phyloP scores from a whole-genome alignment of 73 alveolate genomes.

The Paraurostyla sp. region DNA sequence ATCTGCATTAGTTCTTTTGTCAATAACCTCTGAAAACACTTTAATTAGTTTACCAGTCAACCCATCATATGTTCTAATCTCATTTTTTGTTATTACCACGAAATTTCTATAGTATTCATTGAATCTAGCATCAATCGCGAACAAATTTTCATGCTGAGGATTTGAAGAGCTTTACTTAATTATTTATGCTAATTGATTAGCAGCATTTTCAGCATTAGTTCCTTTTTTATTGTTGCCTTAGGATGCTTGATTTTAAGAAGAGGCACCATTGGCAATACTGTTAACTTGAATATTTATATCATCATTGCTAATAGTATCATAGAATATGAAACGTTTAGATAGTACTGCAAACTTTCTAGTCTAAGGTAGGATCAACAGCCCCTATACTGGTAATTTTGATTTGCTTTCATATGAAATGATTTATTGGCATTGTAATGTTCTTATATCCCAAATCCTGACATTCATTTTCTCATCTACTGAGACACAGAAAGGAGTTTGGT shows the following conservation, averaged over 20 bases:
- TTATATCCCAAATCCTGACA: conserved; percentile 91
- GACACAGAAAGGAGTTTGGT: conserved; percentile 85
- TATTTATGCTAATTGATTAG: conserved; percentile 18
- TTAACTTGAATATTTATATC: neutral
- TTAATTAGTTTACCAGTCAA: conserved; percentile 82
- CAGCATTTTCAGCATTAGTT: neutral
- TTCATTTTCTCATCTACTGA: conserved; percentile 88
- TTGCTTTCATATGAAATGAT: conserved; percentile 74
- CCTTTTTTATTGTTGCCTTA: neutral
- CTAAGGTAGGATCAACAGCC: conserved; percentile 64
- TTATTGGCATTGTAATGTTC: conserved; percentile 78
- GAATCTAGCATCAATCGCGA: conserved; percentile 82
- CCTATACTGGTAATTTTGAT: conserved; percentile 52
- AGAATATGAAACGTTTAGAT: conserved; percentile 66
- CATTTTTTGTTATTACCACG: conserved; percentile 82
- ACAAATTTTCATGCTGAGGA: conserved; percentile 70
- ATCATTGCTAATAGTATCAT: conserved; percentile 66
- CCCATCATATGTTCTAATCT: conserved; percentile 84
- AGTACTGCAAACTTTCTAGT: conserved; percentile 70
- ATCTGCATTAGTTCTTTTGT: conserved; percentile 83
- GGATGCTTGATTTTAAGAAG: neutral
- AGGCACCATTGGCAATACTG: neutral
- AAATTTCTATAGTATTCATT: conserved; percentile 84
- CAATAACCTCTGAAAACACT: conserved; percentile 79
- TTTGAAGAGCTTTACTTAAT: neutral